These are phyloP conservation scores for Botrytis byssoidea DNA, from an alignment of 2,329 filamentous ascomycete genomes.

Conservation along the genomic window DNA sequence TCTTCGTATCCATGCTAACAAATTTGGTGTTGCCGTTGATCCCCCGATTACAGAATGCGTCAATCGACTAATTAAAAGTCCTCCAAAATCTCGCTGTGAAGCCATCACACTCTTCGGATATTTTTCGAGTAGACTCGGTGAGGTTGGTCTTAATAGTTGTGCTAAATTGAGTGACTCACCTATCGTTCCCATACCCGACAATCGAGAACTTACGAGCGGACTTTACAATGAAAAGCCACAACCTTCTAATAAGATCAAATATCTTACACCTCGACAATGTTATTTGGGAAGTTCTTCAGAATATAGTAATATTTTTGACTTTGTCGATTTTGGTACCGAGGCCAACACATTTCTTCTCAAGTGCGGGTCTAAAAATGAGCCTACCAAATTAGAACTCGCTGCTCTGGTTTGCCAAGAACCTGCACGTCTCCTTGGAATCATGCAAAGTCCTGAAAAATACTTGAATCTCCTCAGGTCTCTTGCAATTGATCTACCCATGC, in stretches of 20 bases:
- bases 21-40: constrained; percentile 82
- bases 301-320: constrained; percentile 92
- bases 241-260: constrained; percentile 43
- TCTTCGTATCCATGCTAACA: constrained; percentile 74
- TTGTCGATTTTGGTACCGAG: constrained; percentile 86
- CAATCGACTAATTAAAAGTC: constrained; percentile 66
- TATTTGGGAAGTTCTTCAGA: constrained; percentile 71
- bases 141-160: constrained; percentile 63
- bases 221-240: constrained; percentile 44
- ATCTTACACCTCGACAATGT: constrained; percentile 68
- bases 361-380: constrained; percentile 88
- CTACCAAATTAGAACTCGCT: constrained; percentile 82
- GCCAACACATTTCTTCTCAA: constrained; percentile 87
- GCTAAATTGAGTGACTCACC: constrained; percentile 60
- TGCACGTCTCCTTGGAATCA: constrained; percentile 72
- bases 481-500: constrained; percentile 64
- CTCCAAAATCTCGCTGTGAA: constrained; percentile 64
- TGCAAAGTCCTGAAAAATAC: constrained; percentile 84
- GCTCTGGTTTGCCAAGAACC: constrained; percentile 81
- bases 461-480: constrained; percentile 77
- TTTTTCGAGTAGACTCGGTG: constrained; percentile 72
- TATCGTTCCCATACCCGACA: constrained; percentile 67
- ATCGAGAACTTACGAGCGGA: constrained; percentile 31
- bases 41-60: constrained; percentile 78
- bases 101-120: constrained; percentile 79